Evolutionary conservation across 2,329 filamentous ascomycete species (phyloP).

Genomic region (Sclerotinia subarctica): DNA sequence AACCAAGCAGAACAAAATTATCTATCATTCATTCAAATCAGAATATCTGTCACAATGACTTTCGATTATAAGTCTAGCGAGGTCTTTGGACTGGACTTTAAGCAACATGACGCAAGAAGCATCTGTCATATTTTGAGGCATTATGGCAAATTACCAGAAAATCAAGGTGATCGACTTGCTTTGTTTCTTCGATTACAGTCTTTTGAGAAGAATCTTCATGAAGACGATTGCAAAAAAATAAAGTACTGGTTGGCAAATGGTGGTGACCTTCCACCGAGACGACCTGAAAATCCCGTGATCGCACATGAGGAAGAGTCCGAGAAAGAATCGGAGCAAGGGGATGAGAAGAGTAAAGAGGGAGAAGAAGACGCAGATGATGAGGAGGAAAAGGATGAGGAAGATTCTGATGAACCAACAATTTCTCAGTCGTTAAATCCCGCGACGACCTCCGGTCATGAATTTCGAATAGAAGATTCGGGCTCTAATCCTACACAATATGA

Average conservation of each 20-base stretch:
- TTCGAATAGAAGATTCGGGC: background rate
- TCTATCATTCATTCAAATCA: background rate
- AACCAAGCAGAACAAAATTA: too few species aligned
- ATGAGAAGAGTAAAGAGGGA: background rate
- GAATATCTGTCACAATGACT: background rate
- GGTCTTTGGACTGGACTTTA: slow-evolving; percentile 31
- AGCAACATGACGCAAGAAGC: slow-evolving; percentile 27
- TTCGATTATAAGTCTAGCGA: background rate
- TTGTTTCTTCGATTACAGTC: slow-evolving; percentile 23
- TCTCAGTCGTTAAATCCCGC: background rate
- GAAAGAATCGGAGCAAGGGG: background rate
- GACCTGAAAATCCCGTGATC: background rate
- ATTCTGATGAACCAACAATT: background rate
- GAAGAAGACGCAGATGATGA: background rate
- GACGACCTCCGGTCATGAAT: background rate
- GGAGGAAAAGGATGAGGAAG: background rate
- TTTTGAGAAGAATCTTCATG: slow-evolving; percentile 24
- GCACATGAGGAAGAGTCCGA: background rate
- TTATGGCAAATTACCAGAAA: slow-evolving; percentile 23
- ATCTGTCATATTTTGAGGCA: slow-evolving; percentile 30
- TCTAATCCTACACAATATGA: background rate
- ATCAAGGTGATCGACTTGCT: slow-evolving; percentile 19
- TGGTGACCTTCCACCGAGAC: slow-evolving; percentile 14
- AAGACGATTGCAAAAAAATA: slow-evolving; percentile 23
- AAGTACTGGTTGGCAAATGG: slow-evolving; percentile 27